A percentile compares a stretch with the other conserved stretches of the same genome.
Evolutionary conservation across 768 basidiomycete species (phyloP).

Genomic region (Amanita molliuscula): DNA sequence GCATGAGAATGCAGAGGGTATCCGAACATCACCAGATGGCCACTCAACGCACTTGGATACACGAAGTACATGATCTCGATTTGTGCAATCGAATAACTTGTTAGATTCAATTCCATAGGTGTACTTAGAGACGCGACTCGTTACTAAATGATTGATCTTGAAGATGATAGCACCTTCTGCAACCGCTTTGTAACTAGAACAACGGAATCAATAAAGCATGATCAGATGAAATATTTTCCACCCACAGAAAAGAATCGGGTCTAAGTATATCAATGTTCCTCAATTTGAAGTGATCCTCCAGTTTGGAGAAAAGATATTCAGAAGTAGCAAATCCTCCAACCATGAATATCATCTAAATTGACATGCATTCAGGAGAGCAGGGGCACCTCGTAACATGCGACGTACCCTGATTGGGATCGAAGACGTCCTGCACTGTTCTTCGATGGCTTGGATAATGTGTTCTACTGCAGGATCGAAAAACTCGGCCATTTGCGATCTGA

Average conservation of each 20-base stretch:
- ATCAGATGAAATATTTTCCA: neutral
- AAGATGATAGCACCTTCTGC: conserved; percentile 16
- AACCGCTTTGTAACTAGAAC: conserved; percentile 16
- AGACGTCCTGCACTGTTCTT: neutral
- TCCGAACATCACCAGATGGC: conserved; percentile 1
- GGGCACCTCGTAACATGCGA: neutral
- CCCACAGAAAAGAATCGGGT: conserved; percentile 38
- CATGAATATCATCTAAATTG: conserved; percentile 27
- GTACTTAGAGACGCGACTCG: conserved; percentile 8
- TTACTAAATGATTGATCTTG: conserved; percentile 15
- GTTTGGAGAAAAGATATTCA: conserved; percentile 33
- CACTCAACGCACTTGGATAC: neutral
- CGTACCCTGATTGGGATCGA: conserved; percentile 1
- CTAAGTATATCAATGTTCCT: conserved; percentile 26
- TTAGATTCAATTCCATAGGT: conserved; percentile 9
- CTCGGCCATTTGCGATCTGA: neutral
- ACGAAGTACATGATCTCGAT: conserved; percentile 9
- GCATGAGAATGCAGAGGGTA: conserved; percentile 7
- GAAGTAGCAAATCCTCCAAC: conserved; percentile 46
- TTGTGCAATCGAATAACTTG: conserved; percentile 3
- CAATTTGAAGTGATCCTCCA: conserved; percentile 24
- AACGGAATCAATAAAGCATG: neutral
- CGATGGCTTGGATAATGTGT: neutral
- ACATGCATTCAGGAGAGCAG: neutral
- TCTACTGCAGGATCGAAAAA: conserved; percentile 5